Base-by-base conservation (phyloP, 306 rosid genomes). In the Coriaria nepalensis region DNA sequence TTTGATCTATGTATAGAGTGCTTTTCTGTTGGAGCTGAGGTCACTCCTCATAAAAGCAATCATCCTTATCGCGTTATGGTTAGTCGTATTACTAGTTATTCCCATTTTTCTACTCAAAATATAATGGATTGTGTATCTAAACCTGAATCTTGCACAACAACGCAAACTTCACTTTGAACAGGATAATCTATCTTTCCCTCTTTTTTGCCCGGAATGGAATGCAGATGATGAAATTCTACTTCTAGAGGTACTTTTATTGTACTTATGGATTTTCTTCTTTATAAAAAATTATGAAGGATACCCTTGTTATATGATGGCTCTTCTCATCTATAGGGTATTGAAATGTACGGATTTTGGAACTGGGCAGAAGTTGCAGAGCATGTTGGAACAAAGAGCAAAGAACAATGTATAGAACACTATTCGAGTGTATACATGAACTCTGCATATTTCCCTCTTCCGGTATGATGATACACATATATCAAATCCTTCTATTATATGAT, bases 291-390 rank as follows among this genome's bases (percentile, higher is more conserved):
- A 41, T 15, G 29, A 20, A 54, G 54, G 49, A 32, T 47, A 13
- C 58, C 37, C 41, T 14, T 38, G 39, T 34, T 12, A 13, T 43
- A 10, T 42, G 20, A 40, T 62, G 41, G 38, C 38, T 49, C 1
- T 36, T 50, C 47, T 13, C 56, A 46, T 33, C 59, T 61, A 60
- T 53, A 85, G 96, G 98, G 94, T 35, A 85, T 75, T 41, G 98
- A 92, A 73, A 92, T 92, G 94, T 92, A 92, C 68, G 98, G 98
- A 66, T 50, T 85, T 69, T 88, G 98, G 67, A 92, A 92, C 66
- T 92, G 96, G 98, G 15, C 93, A 51, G 98, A 92, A 71, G 85
- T 92, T 72, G 98, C 98, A 13, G 98, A 85, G 85, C 98, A 92
- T 69, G 98, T 92, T 49, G 98, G 98, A 49, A 92, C 96, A 34